Conservation (phyloP, 805 yeast species). For the Myxozyma lipomycoides region DNA sequence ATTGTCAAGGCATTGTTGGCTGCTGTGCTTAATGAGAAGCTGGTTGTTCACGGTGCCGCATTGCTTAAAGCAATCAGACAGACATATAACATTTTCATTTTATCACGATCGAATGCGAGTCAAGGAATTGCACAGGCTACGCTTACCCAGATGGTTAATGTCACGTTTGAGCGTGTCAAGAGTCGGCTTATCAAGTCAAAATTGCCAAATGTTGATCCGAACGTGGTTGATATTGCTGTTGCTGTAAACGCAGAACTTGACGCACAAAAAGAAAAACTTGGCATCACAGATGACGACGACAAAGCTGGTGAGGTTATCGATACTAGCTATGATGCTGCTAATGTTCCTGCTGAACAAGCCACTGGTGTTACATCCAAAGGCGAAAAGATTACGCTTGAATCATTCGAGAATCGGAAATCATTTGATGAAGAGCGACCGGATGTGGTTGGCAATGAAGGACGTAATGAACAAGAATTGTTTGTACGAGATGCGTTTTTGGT, state of each 20-base stretch:
- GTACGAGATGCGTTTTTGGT: conserved; percentile 90
- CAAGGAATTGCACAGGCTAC: conserved; percentile 96
- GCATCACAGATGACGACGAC: conserved; percentile 2
- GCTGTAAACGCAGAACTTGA: conserved; percentile 13
- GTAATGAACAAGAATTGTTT: conserved; percentile 60
- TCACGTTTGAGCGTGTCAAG: conserved; percentile 72
- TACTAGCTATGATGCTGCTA: background rate
- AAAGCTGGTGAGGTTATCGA: background rate
- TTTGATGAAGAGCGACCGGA: conserved; percentile 35
- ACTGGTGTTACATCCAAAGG: background rate
- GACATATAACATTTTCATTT: conserved; percentile 85
- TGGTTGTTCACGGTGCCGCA: conserved; percentile 87
- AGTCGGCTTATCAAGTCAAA: conserved; percentile 31
- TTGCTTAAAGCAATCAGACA: conserved; percentile 87
- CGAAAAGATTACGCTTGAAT: conserved; percentile 33
- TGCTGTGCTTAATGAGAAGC: conserved; percentile 72
- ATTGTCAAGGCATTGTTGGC: conserved; percentile 88
- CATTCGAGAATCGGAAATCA: conserved; percentile 34
- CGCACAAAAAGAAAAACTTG: background rate
- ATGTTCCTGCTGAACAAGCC: background rate
- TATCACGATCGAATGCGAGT: conserved; percentile 73
- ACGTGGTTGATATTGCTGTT: conserved; percentile 18
- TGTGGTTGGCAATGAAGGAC: conserved; percentile 40
- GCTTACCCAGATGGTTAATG: conserved; percentile 81
- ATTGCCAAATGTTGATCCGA: conserved; percentile 1